These are phyloP conservation scores for Hypoxylon sp. DNA, from an alignment of 2,329 filamentous ascomycete genomes.

Conservation along the genomic window DNA sequence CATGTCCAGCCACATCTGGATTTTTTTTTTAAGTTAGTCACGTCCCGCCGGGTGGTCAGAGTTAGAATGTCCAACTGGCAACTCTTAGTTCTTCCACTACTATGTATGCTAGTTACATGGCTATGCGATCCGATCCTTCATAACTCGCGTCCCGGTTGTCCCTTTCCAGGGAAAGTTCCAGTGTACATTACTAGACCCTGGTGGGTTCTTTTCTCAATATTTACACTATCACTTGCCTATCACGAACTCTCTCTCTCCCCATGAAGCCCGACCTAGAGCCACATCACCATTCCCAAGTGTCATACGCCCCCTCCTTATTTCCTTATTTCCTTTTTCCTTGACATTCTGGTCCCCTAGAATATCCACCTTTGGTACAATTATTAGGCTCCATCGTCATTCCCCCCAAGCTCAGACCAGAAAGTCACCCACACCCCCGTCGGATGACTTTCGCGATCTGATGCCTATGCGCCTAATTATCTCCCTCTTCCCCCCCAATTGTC, in stretches of 20 bases:
- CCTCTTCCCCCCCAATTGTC: constrained; percentile 33
- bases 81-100: constrained; percentile 14
- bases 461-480: constrained; percentile 44
- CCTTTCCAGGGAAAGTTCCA: constrained; percentile 38
- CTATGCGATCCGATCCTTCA: constrained; percentile 38
- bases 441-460: constrained; percentile 48
- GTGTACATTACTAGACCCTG: constrained; percentile 34
- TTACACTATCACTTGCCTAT: constrained; percentile 31
- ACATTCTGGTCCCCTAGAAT: constrained; percentile 24
- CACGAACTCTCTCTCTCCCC: constrained; percentile 3
- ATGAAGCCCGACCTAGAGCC: constrained; percentile 23
- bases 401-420: constrained; percentile 38
- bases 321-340: constrained; percentile 15
- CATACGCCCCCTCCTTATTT: constrained; percentile 35
- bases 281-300: constrained; percentile 38
- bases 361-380: constrained; percentile 40
- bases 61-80: constrained; percentile 27
- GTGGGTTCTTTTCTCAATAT: constrained; percentile 16
- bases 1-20: constrained; percentile 35
- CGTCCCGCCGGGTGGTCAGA: constrained; percentile 24
- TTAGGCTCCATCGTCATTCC: constrained; percentile 45
- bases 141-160: constrained; percentile 21
- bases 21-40: constrained; percentile 32
- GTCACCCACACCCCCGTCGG: constrained; percentile 39
- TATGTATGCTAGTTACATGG: background rate